A percentile compares a stretch with the other conserved stretches of the same genome.
Conservation (phyloP, 148 eudicot genomes). For the Camellia granthamiana region DNA sequence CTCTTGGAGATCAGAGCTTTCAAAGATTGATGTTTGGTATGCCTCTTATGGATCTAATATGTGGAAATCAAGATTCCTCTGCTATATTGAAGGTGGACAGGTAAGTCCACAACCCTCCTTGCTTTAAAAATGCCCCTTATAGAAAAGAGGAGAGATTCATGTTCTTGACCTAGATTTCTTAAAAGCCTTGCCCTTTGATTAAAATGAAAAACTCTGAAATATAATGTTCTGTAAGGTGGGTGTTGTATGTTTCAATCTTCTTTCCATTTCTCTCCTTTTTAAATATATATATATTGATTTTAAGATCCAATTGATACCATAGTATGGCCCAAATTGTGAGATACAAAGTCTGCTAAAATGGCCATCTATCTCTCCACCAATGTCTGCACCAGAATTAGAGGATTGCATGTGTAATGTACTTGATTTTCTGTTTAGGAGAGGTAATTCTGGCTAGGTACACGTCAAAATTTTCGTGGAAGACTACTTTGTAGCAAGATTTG, state of each 20-base stretch:
- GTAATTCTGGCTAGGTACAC: background rate
- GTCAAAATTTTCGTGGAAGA: background rate
- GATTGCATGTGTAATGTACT: background rate
- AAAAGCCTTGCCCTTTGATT: conserved; percentile 2
- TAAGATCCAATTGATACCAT: background rate
- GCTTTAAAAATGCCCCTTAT: background rate
- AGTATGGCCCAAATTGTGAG: background rate
- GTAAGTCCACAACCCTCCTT: conserved; percentile 26
- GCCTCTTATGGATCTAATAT: conserved; percentile 93
- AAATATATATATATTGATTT: background rate
- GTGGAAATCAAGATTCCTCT: conserved; percentile 67
- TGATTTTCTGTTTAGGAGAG: background rate
- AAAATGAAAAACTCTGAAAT: background rate
- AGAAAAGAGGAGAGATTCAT: background rate
- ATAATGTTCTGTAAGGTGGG: background rate
- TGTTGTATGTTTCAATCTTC: background rate
- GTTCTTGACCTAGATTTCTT: background rate
- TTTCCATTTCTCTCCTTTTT: background rate
- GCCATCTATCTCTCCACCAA: background rate
- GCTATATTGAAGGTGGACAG: conserved; percentile 96
- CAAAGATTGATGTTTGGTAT: conserved; percentile 73
- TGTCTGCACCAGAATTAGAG: background rate
- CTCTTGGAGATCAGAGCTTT: conserved; percentile 69
- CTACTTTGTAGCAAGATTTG: background rate
- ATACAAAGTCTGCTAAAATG: background rate